These are phyloP conservation scores for Fusarium goolgardi DNA, from an alignment of 2,329 filamentous ascomycete species.

Conservation along the genomic window DNA sequence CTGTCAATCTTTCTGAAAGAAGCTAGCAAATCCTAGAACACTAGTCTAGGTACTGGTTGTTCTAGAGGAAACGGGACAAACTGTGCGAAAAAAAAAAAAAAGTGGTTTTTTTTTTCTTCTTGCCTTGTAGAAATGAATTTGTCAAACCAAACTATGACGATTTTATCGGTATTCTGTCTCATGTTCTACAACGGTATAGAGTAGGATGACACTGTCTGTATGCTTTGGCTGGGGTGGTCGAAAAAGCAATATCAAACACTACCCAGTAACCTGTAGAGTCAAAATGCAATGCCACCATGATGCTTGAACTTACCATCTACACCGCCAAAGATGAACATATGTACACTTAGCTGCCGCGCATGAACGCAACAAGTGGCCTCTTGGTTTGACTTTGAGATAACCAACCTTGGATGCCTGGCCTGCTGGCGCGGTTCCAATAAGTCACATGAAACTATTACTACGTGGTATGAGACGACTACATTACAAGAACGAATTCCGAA, in stretches of 20 bases:
- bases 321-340: constrained; percentile 37
- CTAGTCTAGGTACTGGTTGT: constrained; percentile 17
- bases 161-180: constrained; percentile 24
- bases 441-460: neutral
- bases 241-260: constrained; percentile 38
- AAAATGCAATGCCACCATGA: constrained; percentile 12
- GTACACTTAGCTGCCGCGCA: constrained; percentile 10
- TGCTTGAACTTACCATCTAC: constrained; percentile 34
- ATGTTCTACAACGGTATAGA: neutral
- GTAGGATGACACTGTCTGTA: constrained; percentile 3
- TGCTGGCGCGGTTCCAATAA: neutral
- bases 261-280: constrained; percentile 12
- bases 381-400: constrained; percentile 1
- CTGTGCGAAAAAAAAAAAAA: constrained; percentile 28
- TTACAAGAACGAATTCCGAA: neutral
- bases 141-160: constrained; percentile 14
- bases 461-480: neutral
- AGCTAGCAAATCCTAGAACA: constrained; percentile 32
- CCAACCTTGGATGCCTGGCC: neutral
- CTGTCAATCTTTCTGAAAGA: constrained; percentile 34
- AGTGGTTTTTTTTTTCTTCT: neutral
- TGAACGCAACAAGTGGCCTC: constrained; percentile 14
- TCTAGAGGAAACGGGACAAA: constrained; percentile 17
- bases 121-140: neutral
- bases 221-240: constrained; percentile 10